Conservation (phyloP, 116 monocot genomes). For the Papilionanthe hybrid region DNA sequence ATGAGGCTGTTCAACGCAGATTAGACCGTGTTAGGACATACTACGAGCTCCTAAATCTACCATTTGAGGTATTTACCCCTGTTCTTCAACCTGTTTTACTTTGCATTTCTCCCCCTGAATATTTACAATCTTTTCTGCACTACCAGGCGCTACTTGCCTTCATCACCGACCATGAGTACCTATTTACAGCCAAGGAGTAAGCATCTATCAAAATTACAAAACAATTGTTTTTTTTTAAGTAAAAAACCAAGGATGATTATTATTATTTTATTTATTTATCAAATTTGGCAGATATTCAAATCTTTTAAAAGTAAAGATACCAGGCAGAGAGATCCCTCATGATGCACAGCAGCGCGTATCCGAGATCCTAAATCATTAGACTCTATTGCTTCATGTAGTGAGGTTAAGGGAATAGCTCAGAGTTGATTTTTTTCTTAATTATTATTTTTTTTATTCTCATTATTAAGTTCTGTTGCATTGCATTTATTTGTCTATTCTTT, state of each 20-base stretch:
- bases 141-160: constrained; percentile 85
- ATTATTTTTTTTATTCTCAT: too few relatives aligned
- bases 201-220: background rate
- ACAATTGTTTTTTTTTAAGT: too few relatives aligned
- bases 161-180: constrained; percentile 68
- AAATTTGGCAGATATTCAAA: constrained; percentile 43
- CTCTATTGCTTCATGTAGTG: too few relatives aligned
- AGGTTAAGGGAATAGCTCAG: too few relatives aligned
- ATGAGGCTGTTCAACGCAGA: constrained; percentile 77
- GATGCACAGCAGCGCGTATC: constrained; percentile 67
- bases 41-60: constrained; percentile 90
- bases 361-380: constrained; percentile 43
- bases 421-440: too few relatives aligned
- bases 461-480: too few relatives aligned
- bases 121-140: constrained; percentile 6
- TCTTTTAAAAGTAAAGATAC: constrained; percentile 69
- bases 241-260: background rate
- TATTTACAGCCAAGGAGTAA: constrained; percentile 76
- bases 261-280: background rate
- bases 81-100: background rate
- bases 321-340: constrained; percentile 75
- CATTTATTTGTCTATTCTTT: too few relatives aligned
- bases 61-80: constrained; percentile 56
- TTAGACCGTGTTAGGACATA: constrained; percentile 88
- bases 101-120: background rate